A percentile compares a stretch with the other conserved stretches of the same genome.
Conservation (phyloP, 768 basidiomycete species). For the Cystofilobasidium capitatum region DNA sequence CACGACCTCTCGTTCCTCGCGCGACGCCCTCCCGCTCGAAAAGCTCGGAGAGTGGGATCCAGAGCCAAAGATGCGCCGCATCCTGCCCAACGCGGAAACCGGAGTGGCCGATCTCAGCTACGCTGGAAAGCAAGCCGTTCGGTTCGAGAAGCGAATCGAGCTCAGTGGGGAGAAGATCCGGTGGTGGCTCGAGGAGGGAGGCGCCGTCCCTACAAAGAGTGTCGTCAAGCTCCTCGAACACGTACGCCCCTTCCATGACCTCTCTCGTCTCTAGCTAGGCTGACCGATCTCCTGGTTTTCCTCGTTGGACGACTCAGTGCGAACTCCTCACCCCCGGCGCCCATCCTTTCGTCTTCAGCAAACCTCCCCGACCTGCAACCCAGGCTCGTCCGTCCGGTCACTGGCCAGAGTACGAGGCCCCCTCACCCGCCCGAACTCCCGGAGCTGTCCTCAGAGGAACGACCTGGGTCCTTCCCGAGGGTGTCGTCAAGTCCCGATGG, state of each 20-base stretch:
- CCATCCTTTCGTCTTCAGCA: constrained; percentile 11
- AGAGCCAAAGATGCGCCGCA: background rate
- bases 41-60: constrained; percentile 77
- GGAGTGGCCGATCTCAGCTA: background rate
- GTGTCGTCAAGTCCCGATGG: background rate
- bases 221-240: constrained; percentile 66
- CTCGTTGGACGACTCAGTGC: background rate
- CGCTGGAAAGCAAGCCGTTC: constrained; percentile 20
- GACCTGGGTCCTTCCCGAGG: constrained; percentile 4
- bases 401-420: constrained; percentile 23
- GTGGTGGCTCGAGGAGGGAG: constrained; percentile 70
- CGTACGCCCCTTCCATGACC: constrained; percentile 46
- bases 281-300: background rate
- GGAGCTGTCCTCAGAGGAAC: constrained; percentile 7
- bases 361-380: background rate
- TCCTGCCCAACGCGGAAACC: background rate
- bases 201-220: constrained; percentile 69
- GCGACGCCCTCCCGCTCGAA: constrained; percentile 80
- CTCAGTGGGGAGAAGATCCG: constrained; percentile 87
- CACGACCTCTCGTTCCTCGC: constrained; percentile 29
- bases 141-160: constrained; percentile 56
- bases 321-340: constrained; percentile 10
- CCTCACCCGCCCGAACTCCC: background rate
- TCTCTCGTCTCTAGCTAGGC: background rate
- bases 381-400: background rate